Percentiles rank a stretch among this genome's conserved stretches.
phyloP scores from a whole-genome alignment of 345 rosid species.

The Eucalyptus rudis region DNA sequence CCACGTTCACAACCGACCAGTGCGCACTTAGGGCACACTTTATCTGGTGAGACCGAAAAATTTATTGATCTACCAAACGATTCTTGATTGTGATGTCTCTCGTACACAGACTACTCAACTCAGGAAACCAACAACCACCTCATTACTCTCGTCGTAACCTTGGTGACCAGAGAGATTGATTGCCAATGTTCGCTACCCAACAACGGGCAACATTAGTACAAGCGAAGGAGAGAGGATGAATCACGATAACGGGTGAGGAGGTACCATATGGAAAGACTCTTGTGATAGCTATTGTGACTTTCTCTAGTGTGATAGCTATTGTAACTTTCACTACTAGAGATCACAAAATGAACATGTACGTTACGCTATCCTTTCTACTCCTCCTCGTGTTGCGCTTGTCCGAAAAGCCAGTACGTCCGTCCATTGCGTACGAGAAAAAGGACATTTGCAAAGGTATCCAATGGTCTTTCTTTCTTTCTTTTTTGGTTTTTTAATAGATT shows the following conservation, averaged over 20 bases:
- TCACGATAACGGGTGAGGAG: neutral
- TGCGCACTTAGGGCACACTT: neutral
- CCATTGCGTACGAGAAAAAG: neutral
- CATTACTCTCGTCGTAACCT: neutral
- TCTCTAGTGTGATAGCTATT: neutral
- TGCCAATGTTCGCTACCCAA: neutral
- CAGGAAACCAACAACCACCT: neutral
- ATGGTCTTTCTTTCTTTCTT: neutral
- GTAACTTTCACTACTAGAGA: neutral
- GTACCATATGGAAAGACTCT: neutral
- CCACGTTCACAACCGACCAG: neutral
- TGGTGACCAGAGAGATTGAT: neutral
- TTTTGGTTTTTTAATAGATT: neutral
- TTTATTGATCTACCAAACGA: neutral
- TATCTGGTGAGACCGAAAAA: neutral
- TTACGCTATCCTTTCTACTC: neutral
- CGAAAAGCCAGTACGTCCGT: neutral
- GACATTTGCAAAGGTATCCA: neutral
- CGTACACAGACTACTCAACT: neutral
- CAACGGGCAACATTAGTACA: neutral
- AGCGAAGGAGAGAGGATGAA: neutral
- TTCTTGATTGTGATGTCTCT: neutral
- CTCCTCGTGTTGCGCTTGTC: neutral
- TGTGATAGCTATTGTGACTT: neutral
- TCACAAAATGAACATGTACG: neutral